Conservation (phyloP, 2,329 filamentous ascomycete species). For the Apiospora aurea region DNA sequence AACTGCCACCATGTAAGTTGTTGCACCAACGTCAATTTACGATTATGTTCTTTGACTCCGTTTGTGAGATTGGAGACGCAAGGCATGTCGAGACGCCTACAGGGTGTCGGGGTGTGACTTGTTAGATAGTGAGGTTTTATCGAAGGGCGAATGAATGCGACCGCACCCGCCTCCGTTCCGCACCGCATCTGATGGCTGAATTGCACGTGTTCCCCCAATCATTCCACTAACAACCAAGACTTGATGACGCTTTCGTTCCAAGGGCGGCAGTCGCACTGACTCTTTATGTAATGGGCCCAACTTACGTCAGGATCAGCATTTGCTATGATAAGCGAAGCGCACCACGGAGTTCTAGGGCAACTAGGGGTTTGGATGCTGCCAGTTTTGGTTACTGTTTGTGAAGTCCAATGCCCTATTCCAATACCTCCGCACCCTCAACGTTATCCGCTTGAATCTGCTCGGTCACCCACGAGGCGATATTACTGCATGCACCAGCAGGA, state of each 20-base stretch:
- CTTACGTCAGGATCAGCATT: background rate
- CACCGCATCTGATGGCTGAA: background rate
- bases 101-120: background rate
- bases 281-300: background rate
- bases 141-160: background rate
- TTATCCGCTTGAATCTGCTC: background rate
- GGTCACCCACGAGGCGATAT: background rate
- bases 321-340: background rate
- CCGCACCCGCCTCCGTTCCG: too few relatives aligned
- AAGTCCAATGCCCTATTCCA: too few relatives aligned
- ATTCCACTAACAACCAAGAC: background rate
- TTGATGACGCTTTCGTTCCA: too few relatives aligned
- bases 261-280: background rate
- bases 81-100: background rate
- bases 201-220: background rate
- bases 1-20: background rate
- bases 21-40: constrained; percentile 1
- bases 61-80: background rate
- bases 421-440: too few relatives aligned
- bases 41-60: background rate
- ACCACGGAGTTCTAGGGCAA: background rate
- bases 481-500: background rate
- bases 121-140: background rate
- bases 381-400: background rate
- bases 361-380: background rate